Evolutionary conservation across 164 flowering plant species (phyloP).

Genomic region (Nymphaea thermarum): DNA sequence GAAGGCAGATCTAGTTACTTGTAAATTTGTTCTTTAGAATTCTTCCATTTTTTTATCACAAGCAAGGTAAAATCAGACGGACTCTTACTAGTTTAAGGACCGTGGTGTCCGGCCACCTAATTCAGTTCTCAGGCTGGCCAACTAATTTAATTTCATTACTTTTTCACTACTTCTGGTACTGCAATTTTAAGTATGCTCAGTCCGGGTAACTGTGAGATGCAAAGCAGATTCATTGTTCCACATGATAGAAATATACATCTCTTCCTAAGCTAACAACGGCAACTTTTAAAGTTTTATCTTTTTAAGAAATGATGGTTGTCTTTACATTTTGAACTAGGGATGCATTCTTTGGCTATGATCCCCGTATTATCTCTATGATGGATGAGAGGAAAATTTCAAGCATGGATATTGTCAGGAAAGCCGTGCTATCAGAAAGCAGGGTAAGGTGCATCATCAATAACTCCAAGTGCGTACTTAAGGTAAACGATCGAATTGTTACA

Average conservation of each 20-base stretch:
- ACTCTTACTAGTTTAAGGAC: too few relatives aligned
- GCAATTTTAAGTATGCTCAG: too few relatives aligned
- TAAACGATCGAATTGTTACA: constrained; percentile 4
- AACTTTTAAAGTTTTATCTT: not conserved
- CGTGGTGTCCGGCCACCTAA: too few relatives aligned
- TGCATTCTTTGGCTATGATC: constrained; percentile 52
- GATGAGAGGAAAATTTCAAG: constrained; percentile 59
- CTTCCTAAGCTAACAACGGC: not conserved
- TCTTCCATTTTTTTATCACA: too few relatives aligned
- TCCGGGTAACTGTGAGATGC: too few relatives aligned
- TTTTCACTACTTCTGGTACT: too few relatives aligned
- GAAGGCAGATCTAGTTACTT: too few relatives aligned
- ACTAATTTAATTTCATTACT: too few relatives aligned
- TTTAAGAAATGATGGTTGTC: not conserved
- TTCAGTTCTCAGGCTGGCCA: too few relatives aligned
- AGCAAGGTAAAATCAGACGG: too few relatives aligned
- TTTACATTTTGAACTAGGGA: constrained; percentile 30
- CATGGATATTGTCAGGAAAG: constrained; percentile 39
- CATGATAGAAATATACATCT: not conserved
- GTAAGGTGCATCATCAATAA: constrained; percentile 82
- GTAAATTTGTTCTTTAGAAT: too few relatives aligned
- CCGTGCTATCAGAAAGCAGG: constrained; percentile 53
- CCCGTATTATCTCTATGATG: constrained; percentile 50
- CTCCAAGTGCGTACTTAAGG: constrained; percentile 72
- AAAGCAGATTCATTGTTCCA: not conserved